phyloP scores from a whole-genome alignment of 1,284 basidiomycete species.

The Ganoderma boninense region DNA sequence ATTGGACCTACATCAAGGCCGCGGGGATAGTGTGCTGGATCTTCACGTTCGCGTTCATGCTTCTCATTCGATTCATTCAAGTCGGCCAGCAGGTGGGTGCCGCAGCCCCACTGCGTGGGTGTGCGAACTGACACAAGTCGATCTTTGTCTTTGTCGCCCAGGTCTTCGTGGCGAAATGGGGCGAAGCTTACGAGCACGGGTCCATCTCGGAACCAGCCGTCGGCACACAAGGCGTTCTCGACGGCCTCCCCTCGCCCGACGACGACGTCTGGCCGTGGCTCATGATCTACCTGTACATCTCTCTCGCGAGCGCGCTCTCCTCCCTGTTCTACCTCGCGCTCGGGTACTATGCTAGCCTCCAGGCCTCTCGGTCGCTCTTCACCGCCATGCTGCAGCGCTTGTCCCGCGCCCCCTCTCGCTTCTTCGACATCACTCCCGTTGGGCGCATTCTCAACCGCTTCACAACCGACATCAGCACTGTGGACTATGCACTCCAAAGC shows the following conservation, averaged over 20 bases:
- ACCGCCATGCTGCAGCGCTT: constrained; percentile 60
- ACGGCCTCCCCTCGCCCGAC: constrained; percentile 62
- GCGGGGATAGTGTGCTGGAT: constrained; percentile 67
- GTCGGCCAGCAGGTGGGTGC: constrained; percentile 62
- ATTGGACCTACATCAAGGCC: constrained; percentile 67
- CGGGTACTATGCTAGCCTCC: constrained; percentile 74
- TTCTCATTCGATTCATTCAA: constrained; percentile 63
- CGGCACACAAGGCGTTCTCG: constrained; percentile 47
- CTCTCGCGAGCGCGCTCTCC: constrained; percentile 59
- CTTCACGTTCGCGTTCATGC: constrained; percentile 59
- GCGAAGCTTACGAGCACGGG: constrained; percentile 63
- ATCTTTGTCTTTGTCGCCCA: constrained; percentile 33
- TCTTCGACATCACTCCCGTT: constrained; percentile 76
- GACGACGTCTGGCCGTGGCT: constrained; percentile 71
- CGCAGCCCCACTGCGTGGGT: not conserved
- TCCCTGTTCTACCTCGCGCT: constrained; percentile 63
- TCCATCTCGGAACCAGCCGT: constrained; percentile 39
- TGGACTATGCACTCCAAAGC: constrained; percentile 68
- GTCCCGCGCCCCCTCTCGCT: constrained; percentile 67
- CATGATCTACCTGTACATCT: constrained; percentile 70
- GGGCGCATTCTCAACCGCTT: constrained; percentile 84
- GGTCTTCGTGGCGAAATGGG: constrained; percentile 73
- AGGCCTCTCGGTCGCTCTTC: constrained; percentile 69
- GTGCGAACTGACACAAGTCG: not conserved
- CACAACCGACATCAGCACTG: constrained; percentile 80